A percentile compares a stretch with the other conserved stretches of the same genome.
These are phyloP conservation scores for Pugionium cornutum DNA, from an alignment of 345 rosid species.

Conservation along the genomic window DNA sequence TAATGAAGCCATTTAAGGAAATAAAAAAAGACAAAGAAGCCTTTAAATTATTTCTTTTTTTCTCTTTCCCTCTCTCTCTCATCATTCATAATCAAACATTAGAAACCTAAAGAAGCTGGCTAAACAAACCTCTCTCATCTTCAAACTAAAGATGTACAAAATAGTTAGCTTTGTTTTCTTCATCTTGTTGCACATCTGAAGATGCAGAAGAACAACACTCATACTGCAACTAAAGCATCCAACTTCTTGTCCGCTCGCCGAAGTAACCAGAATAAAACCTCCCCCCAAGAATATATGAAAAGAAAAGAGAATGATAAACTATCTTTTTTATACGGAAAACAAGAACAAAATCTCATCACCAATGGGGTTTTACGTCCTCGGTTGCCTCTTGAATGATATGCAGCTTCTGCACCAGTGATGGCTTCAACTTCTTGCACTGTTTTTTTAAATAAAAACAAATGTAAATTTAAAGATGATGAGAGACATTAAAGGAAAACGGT, in stretches of 20 bases:
- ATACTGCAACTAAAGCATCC: constrained; percentile 38
- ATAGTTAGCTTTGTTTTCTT: not conserved
- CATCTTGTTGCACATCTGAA: constrained; percentile 7
- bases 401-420: constrained; percentile 42
- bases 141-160: constrained; percentile 25
- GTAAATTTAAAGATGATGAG: not conserved
- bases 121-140: constrained; percentile 10
- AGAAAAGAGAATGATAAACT: constrained; percentile 42
- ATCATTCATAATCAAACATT: constrained; percentile 18
- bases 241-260: constrained; percentile 23
- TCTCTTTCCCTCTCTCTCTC: not conserved
- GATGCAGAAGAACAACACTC: constrained; percentile 22
- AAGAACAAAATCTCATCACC: constrained; percentile 32
- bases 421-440: constrained; percentile 43
- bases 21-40: no score
- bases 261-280: constrained; percentile 39
- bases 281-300: not conserved
- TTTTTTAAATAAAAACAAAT: not conserved
- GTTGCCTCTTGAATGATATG: constrained; percentile 36
- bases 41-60: no score
- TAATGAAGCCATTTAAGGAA: no score
- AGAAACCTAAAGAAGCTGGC: constrained; percentile 43
- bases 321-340: constrained; percentile 39
- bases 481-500: not conserved
- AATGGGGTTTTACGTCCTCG: constrained; percentile 28